phyloP scores from a whole-genome alignment of 441 rosid species.

The Kokia cookei region DNA sequence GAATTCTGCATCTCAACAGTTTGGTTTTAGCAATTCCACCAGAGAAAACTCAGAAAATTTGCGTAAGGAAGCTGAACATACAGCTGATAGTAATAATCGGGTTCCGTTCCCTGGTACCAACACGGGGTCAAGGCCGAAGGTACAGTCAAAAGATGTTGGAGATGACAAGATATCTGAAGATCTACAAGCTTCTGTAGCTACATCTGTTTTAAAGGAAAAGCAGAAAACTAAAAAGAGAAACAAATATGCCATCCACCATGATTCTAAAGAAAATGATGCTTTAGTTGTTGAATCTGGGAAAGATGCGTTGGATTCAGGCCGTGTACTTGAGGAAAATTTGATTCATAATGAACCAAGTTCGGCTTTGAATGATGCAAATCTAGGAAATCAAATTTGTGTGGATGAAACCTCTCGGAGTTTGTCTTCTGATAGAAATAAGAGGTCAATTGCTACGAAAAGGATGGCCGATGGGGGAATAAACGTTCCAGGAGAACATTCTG shows the following conservation, averaged over 20 bases:
- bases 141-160: not conserved
- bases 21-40: constrained; percentile 1
- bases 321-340: not conserved
- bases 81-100: not conserved
- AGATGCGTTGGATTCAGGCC: not conserved
- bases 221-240: constrained; percentile 12
- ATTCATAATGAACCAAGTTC: not conserved
- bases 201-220: constrained; percentile 12
- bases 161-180: not conserved
- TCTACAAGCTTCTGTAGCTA: not conserved
- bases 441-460: not conserved
- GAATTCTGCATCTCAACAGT: constrained; percentile 3
- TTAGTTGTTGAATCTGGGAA: constrained; percentile 4
- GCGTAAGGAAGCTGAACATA: constrained; percentile 2
- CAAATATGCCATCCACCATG: not conserved
- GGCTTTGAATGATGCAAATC: constrained; percentile 4
- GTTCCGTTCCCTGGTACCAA: not conserved
- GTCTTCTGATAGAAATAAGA: constrained; percentile 9
- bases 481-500: constrained; percentile 10
- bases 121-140: not conserved
- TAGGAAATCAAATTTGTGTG: constrained; percentile 2
- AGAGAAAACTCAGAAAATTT: constrained; percentile 6
- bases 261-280: constrained; percentile 14
- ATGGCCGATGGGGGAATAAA: constrained; percentile 9
- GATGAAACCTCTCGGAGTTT: constrained; percentile 1